These are phyloP conservation scores for Talaromyces proteolyticus DNA, from an alignment of 495 filamentous ascomycete genomes.

Conservation along the genomic window DNA sequence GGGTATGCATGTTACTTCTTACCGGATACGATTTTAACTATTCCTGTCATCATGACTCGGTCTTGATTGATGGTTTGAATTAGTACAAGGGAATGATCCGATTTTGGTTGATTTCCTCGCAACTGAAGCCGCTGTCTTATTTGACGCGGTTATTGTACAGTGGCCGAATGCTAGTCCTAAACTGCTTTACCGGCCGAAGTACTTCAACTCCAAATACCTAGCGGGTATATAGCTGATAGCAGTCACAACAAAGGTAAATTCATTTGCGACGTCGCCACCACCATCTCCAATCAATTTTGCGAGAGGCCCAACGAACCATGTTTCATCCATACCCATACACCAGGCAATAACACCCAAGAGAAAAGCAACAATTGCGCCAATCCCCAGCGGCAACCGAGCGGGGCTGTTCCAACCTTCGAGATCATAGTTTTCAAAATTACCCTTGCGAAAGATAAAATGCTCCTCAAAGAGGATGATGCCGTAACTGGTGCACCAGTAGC, in stretches of 20 bases:
- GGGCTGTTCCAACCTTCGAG: slow-evolving; percentile 29
- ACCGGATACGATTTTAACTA: no score
- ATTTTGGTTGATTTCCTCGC: no score
- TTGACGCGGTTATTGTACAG: no score
- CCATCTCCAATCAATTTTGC: slow-evolving; percentile 36
- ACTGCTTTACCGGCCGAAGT: slow-evolving; percentile 7
- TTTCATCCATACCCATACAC: slow-evolving; percentile 34
- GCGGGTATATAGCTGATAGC: slow-evolving; percentile 29
- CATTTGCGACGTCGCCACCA: slow-evolving; percentile 53
- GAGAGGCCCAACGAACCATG: slow-evolving; percentile 40
- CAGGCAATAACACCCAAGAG: slow-evolving; percentile 26
- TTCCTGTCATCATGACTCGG: no score
- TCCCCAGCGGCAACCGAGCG: slow-evolving; percentile 21
- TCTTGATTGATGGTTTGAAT: no score
- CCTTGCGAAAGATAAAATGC: slow-evolving; percentile 53
- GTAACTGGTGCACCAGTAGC: slow-evolving; percentile 55
- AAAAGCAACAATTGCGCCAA: slow-evolving; percentile 23
- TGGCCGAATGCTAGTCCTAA: not conserved
- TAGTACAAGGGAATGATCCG: no score
- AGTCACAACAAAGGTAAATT: slow-evolving; percentile 45
- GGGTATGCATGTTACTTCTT: no score
- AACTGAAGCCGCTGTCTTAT: no score
- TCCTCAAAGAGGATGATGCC: slow-evolving; percentile 53
- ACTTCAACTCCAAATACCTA: slow-evolving; percentile 31
- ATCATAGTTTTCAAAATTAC: slow-evolving; percentile 34